Percentiles rank a stretch among this genome's conserved stretches.
Evolutionary conservation across 2,329 filamentous ascomycete species (phyloP).

Genomic region (Aspergillus glaucus): DNA sequence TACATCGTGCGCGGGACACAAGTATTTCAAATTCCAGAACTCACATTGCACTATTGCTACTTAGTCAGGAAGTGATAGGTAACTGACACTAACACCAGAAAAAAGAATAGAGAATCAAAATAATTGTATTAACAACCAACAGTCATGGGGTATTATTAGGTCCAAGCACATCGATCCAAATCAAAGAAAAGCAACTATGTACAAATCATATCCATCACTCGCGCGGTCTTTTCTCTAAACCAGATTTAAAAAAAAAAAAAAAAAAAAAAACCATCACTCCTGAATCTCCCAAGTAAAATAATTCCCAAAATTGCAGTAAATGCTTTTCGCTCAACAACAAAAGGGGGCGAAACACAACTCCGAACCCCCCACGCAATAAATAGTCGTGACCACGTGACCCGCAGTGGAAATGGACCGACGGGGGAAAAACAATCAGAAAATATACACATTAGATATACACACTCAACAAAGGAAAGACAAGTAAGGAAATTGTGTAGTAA

Average conservation of each 20-base stretch:
- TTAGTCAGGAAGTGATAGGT: background rate
- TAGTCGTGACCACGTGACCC: conserved; percentile 10
- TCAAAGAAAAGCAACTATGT: conserved; percentile 8
- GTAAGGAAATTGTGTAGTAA: background rate
- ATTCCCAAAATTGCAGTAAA: background rate
- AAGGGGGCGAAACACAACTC: conserved; percentile 2
- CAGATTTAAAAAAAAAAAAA: background rate
- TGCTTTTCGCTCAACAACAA: conserved; percentile 6
- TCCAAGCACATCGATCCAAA: conserved; percentile 9
- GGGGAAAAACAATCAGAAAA: background rate
- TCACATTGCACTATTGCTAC: background rate
- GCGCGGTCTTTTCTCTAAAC: conserved; percentile 9
- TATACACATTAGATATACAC: conserved; percentile 13
- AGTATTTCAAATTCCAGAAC: too few species aligned
- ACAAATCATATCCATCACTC: conserved; percentile 6
- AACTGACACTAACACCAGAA: background rate
- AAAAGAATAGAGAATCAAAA: background rate
- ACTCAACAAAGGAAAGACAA: conserved; percentile 12
- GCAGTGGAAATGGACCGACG: conserved; percentile 6
- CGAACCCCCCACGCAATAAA: conserved; percentile 1
- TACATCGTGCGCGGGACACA: too few species aligned
- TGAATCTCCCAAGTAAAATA: background rate
- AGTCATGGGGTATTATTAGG: conserved; percentile 19
- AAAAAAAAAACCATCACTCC: background rate
- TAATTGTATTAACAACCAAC: conserved; percentile 3